phyloP scores from a whole-genome alignment of 106 monocot genomes.

The Platanthera guangdongensis region DNA sequence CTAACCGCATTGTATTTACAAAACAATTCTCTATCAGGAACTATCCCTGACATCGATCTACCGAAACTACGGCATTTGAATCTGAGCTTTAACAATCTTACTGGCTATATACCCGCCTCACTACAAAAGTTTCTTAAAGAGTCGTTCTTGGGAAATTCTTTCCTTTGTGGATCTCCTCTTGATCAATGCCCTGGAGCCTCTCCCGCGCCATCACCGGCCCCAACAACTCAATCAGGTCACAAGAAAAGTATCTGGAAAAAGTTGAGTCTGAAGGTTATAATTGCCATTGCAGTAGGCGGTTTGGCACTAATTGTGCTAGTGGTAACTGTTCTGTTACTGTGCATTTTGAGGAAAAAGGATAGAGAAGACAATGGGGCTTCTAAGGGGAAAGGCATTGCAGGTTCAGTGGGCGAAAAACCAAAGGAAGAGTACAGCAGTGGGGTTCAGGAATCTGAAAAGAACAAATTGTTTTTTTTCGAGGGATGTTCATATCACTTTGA shows the following conservation, averaged over 20 bases:
- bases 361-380: constrained; percentile 10
- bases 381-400: constrained; percentile 44
- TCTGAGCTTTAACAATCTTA: constrained; percentile 71
- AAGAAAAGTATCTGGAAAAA: constrained; percentile 37
- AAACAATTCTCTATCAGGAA: constrained; percentile 72
- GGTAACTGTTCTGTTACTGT: constrained; percentile 34
- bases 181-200: constrained; percentile 25
- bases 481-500: constrained; percentile 83
- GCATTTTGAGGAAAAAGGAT: constrained; percentile 37
- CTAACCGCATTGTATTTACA: constrained; percentile 38
- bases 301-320: constrained; percentile 37
- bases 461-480: constrained; percentile 88
- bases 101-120: constrained; percentile 39
- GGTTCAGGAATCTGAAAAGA: constrained; percentile 79
- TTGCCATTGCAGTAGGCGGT: constrained; percentile 69
- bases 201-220: constrained; percentile 44
- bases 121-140: constrained; percentile 42
- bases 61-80: constrained; percentile 51
- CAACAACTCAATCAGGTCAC: constrained; percentile 6
- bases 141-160: constrained; percentile 70
- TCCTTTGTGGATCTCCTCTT: constrained; percentile 68
- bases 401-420: constrained; percentile 54
- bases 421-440: constrained; percentile 73
- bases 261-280: constrained; percentile 37
- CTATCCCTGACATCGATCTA: constrained; percentile 52